These are phyloP conservation scores for Chimonanthus praecox DNA, from an alignment of 164 flowering plant genomes.

Conservation along the genomic window DNA sequence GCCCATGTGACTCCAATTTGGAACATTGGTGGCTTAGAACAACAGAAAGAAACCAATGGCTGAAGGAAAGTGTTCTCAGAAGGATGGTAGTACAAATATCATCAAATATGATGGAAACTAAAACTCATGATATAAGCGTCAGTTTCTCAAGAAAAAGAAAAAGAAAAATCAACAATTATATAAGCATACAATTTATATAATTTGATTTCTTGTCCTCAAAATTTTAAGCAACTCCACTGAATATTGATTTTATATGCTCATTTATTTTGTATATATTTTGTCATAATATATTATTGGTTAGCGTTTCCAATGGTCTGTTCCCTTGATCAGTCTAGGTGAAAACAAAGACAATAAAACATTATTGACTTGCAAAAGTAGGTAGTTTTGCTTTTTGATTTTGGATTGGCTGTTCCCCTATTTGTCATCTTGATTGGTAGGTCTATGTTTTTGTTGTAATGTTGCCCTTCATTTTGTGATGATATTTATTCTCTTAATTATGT, in stretches of 20 bases:
- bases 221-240: too few species aligned
- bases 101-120: background rate
- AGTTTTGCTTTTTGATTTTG: background rate
- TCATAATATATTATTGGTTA: too few species aligned
- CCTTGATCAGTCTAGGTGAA: background rate
- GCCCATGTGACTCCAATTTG: too few species aligned
- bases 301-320: too few species aligned
- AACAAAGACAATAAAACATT: background rate
- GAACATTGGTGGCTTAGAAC: too few species aligned
- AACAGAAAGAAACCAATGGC: too few species aligned
- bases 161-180: too few species aligned
- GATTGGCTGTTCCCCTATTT: background rate
- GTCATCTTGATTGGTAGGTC: background rate
- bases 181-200: too few species aligned
- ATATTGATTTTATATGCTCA: too few species aligned
- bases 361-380: background rate
- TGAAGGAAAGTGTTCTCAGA: too few species aligned
- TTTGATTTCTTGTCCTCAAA: too few species aligned
- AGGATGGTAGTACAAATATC: background rate
- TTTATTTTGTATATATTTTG: too few species aligned
- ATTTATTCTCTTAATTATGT: background rate
- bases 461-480: background rate
- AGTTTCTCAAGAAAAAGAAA: background rate
- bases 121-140: background rate
- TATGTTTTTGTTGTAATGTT: background rate